phyloP scores from a whole-genome alignment of 768 basidiomycete species.

The Xanthoconium stramineum region DNA sequence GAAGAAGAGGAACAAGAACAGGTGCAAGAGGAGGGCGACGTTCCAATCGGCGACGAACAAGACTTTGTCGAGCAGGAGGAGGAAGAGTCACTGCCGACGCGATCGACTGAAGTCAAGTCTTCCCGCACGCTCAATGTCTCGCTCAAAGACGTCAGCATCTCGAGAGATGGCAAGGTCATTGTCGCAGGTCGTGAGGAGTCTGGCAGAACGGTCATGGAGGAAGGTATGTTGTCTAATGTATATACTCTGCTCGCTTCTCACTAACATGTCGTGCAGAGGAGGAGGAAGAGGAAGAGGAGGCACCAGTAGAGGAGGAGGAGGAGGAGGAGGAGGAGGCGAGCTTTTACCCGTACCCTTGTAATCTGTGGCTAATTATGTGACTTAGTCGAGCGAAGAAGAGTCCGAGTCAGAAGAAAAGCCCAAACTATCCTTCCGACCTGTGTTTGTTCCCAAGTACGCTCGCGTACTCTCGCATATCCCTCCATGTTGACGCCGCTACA shows the following conservation, averaged over 20 bases:
- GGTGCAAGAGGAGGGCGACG: slow-evolving; percentile 50
- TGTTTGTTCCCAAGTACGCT: slow-evolving; percentile 91
- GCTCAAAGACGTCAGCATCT: slow-evolving; percentile 77
- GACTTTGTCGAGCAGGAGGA: slow-evolving; percentile 47
- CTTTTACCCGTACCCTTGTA: slow-evolving; percentile 4
- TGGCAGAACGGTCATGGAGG: slow-evolving; percentile 65
- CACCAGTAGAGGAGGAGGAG: slow-evolving; percentile 37
- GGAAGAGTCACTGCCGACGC: slow-evolving; percentile 40
- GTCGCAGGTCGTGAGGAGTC: slow-evolving; percentile 78
- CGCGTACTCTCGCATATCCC: background rate
- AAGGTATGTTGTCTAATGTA: slow-evolving; percentile 35
- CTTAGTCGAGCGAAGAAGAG: slow-evolving; percentile 84
- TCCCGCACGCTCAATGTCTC: slow-evolving; percentile 66
- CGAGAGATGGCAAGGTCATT: slow-evolving; percentile 74
- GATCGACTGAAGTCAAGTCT: slow-evolving; percentile 31
- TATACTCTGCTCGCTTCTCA: slow-evolving; percentile 6
- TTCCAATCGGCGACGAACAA: slow-evolving; percentile 57
- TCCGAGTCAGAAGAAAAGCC: slow-evolving; percentile 70
- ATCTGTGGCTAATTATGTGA: slow-evolving; percentile 15
- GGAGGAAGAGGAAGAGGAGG: slow-evolving; percentile 43
- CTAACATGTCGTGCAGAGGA: slow-evolving; percentile 10
- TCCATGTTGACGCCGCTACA: slow-evolving; percentile 27
- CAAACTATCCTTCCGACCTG: slow-evolving; percentile 81
- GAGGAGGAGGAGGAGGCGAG: slow-evolving; percentile 40
- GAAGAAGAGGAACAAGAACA: slow-evolving; percentile 53